Evolutionary conservation across 306 rosid genomes (phyloP).

Genomic region (Medicago truncatula): DNA sequence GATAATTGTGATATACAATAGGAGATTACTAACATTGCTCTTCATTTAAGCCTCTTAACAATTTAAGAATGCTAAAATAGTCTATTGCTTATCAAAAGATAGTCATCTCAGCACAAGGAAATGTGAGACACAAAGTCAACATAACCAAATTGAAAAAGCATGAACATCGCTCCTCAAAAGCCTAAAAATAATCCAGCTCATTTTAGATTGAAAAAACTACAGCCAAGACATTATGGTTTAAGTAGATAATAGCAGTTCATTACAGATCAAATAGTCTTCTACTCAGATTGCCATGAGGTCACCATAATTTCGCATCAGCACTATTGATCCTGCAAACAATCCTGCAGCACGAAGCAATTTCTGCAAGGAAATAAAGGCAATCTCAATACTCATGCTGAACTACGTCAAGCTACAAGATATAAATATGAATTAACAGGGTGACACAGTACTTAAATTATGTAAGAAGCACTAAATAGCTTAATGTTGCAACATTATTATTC

Average conservation of each 20-base stretch:
- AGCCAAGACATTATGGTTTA: constrained; percentile 2
- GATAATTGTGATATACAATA: background rate
- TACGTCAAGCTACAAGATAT: background rate
- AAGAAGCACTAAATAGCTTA: constrained; percentile 1
- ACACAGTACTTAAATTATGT: background rate
- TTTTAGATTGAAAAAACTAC: constrained; percentile 24
- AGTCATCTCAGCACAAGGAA: background rate
- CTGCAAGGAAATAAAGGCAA: constrained; percentile 52
- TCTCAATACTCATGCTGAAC: constrained; percentile 7
- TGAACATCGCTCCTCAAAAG: constrained; percentile 7
- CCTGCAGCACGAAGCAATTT: constrained; percentile 84
- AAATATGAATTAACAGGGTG: constrained; percentile 12
- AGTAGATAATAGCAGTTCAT: constrained; percentile 34
- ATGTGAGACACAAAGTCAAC: constrained; percentile 2
- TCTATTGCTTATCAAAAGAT: constrained; percentile 29
- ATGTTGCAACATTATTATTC: constrained; percentile 34
- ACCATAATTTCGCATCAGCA: constrained; percentile 77
- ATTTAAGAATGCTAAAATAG: constrained; percentile 13
- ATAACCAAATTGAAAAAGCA: constrained; percentile 19
- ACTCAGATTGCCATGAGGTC: constrained; percentile 86
- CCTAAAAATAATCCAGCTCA: constrained; percentile 21
- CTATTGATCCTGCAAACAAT: constrained; percentile 73
- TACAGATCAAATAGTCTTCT: constrained; percentile 27
- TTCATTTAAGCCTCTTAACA: background rate
- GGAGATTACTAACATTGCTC: background rate